Conservation (phyloP, 306 rosid genomes). For the Fragaria nilgerrensis region DNA sequence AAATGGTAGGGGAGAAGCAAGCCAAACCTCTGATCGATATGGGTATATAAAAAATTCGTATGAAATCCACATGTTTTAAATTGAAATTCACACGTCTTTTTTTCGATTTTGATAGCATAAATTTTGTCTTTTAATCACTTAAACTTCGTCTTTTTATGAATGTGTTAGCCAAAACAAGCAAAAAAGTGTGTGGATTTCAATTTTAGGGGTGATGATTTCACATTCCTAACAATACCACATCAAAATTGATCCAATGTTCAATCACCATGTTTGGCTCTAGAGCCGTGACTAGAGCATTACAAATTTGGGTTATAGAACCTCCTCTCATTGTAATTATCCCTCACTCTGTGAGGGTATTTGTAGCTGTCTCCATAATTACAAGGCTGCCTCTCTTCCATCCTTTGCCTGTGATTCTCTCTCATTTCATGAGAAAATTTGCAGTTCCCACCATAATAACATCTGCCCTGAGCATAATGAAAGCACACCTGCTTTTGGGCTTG, state of each 20-base stretch:
- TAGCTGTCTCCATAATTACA: constrained; percentile 46
- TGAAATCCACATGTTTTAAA: too few species aligned
- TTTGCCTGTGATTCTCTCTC: constrained; percentile 19
- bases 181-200: too few species aligned
- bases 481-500: constrained; percentile 42
- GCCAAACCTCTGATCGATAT: too few species aligned
- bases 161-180: too few species aligned
- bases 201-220: too few species aligned
- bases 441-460: constrained; percentile 61
- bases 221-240: too few species aligned
- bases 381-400: constrained; percentile 17
- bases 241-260: background rate
- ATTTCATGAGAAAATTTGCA: constrained; percentile 68
- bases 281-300: background rate
- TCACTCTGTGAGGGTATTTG: constrained; percentile 47
- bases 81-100: too few species aligned
- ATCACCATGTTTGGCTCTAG: background rate
- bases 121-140: too few species aligned
- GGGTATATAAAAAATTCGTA: too few species aligned
- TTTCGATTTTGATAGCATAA: too few species aligned
- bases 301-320: background rate
- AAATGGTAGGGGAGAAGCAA: too few species aligned
- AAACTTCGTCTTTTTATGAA: too few species aligned
- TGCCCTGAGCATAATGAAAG: constrained; percentile 53
- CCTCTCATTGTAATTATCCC: constrained; percentile 12